A percentile compares a stretch with the other conserved stretches of the same genome.
phyloP scores from a whole-genome alignment of 78 protist genomes.

The Monosiga brevicollis region DNA sequence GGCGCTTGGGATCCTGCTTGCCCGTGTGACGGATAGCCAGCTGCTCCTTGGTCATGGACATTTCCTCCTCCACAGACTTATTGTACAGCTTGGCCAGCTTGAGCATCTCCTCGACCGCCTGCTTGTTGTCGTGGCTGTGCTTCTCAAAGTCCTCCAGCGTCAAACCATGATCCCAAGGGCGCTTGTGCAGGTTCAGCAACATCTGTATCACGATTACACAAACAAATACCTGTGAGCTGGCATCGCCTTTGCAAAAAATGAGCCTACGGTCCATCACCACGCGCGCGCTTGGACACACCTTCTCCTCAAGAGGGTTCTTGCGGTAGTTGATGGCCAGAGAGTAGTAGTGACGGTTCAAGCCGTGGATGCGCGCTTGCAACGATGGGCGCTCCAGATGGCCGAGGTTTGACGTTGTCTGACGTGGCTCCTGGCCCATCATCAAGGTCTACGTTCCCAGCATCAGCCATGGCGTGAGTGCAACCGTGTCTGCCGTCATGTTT shows the following conservation, averaged over 20 bases:
- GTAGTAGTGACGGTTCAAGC: conserved; percentile 96
- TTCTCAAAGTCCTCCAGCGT: conserved; percentile 49
- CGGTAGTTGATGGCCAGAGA: conserved; percentile 88
- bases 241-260: background rate
- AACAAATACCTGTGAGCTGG: background rate
- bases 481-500: no score
- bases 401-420: conserved; percentile 98
- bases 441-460: no score
- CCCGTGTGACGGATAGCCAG: conserved; percentile 56
- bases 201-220: conserved; percentile 9
- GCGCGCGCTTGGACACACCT: conserved; percentile 93
- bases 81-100: background rate
- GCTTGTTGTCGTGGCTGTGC: conserved; percentile 62
- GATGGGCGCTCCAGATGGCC: conserved; percentile 97
- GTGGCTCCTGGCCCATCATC: conserved; percentile 84
- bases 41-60: conserved; percentile 56
- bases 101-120: conserved; percentile 21
- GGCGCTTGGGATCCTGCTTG: conserved; percentile 81
- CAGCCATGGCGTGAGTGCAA: no score
- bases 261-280: conserved; percentile 40
- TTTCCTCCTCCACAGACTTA: conserved; percentile 74
- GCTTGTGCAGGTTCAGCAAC: conserved; percentile 48
- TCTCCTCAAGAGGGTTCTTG: conserved; percentile 94
- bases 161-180: conserved; percentile 29
- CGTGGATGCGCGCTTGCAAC: conserved; percentile 90